Evolutionary conservation across 192 early-diverging fungal genomes (phyloP), one percentile per base, ranked within the genome.

Genomic region (Rhizophagus clarus): DNA sequence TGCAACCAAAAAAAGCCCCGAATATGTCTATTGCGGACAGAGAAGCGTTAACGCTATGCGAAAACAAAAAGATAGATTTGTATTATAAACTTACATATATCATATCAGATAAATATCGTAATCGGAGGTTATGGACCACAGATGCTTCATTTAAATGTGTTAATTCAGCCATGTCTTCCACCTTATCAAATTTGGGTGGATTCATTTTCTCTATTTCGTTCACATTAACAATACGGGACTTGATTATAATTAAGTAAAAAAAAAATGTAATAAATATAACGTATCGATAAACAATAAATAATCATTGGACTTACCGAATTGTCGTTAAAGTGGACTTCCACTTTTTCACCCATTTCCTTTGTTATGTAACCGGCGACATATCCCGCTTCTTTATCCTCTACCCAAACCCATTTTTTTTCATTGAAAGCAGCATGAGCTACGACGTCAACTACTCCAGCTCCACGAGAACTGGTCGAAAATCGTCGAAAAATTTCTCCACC

Each of bases 381-480:
- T 20, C 96, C 98, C 83, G 97, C 92, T 20, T 96, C 89, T 62
- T 90, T 92, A 88, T 99, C 93, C 67, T 94, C 91, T 60, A 99
- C 93, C 98, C 97, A 99, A 56, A 98, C 95, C 96, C 96, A 99
- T 62, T 93, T 96, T 85, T 97, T 97, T 84, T 99, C 96, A 64
- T 92, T 93, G 80, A 96, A 98, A 74, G 94, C 91, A 47, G 94
- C 92, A 76, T 91, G 90, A 12, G 88, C 90, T 10, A 94, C 86
- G 10, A 91, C 88, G 80, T 94, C 92, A 34, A 84, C 70, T 6
- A 85, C 84, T 12, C 80, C 83, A 28, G 86, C 85, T 29, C 84
- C 49, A 49, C 77, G 72, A 34, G 78, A 73, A 20, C 72, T 49
- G n/a, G 45, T 74, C 15, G 29, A 51, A 74, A 60, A 11, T n/a